Evolutionary conservation across 2,329 filamentous ascomycete genomes (phyloP).

Genomic region (Hypocrella siamensis): DNA sequence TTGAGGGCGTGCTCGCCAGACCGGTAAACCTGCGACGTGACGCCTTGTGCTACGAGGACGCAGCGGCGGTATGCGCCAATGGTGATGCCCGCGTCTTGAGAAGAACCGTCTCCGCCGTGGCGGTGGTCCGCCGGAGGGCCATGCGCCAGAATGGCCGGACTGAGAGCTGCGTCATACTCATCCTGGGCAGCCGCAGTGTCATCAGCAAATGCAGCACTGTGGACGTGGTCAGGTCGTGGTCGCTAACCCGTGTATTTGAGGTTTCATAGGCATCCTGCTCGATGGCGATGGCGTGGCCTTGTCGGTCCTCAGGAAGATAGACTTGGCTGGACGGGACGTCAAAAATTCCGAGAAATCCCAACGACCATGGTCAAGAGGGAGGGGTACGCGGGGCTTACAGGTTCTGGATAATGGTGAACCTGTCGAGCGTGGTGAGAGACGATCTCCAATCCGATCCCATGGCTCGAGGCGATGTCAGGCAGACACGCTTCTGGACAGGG

Average conservation of each 20-base stretch:
- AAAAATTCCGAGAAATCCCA: no score
- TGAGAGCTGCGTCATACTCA: conserved; percentile 33
- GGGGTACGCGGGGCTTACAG: conserved; percentile 11
- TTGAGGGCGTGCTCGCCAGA: conserved; percentile 57
- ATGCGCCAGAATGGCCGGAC: no score
- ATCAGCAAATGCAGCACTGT: neutral
- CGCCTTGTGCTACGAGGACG: conserved; percentile 43
- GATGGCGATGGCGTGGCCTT: conserved; percentile 39
- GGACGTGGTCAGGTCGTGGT: conserved; percentile 14
- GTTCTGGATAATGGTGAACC: conserved; percentile 46
- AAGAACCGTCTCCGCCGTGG: no score
- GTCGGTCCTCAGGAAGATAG: conserved; percentile 13
- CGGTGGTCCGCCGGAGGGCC: no score
- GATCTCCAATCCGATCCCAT: conserved; percentile 23
- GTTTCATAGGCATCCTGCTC: conserved; percentile 50
- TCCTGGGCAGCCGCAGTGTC: conserved; percentile 29
- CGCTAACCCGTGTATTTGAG: conserved; percentile 43
- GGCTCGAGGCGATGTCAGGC: neutral
- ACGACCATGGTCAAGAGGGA: no score
- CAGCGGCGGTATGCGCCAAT: conserved; percentile 41
- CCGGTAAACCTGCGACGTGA: conserved; percentile 75
- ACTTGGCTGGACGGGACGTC: conserved; percentile 14
- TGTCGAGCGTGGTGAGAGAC: conserved; percentile 38
- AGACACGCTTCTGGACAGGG: neutral
- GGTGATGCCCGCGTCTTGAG: conserved; percentile 19